Conservation (phyloP, 2,329 filamentous ascomycete species). For the Camptophora hylomeconis region DNA sequence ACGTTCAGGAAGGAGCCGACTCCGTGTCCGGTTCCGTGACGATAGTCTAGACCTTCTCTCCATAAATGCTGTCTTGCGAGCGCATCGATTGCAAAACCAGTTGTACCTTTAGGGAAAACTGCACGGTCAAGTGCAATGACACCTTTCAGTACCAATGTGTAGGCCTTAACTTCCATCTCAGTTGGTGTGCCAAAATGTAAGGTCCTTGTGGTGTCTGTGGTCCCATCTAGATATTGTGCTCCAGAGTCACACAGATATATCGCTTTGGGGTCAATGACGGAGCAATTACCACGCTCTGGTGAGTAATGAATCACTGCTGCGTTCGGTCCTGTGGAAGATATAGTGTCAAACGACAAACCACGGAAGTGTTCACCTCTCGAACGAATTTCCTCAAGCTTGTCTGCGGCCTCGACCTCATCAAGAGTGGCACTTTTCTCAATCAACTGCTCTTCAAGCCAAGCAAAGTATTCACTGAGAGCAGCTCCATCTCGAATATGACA, state of each 20-base stretch:
- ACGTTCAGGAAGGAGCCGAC: slow-evolving; percentile 94
- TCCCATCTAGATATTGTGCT: slow-evolving; percentile 90
- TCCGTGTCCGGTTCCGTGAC: slow-evolving; percentile 91
- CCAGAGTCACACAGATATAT: slow-evolving; percentile 96
- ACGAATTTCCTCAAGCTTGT: slow-evolving; percentile 61
- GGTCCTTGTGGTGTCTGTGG: slow-evolving; percentile 88
- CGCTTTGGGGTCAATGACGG: slow-evolving; percentile 67
- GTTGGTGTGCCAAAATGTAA: slow-evolving; percentile 82
- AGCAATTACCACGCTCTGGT: slow-evolving; percentile 69
- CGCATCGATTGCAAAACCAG: slow-evolving; percentile 78
- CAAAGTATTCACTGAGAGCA: slow-evolving; percentile 82
- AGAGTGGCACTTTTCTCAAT: slow-evolving; percentile 57
- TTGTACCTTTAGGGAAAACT: slow-evolving; percentile 89
- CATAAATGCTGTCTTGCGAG: slow-evolving; percentile 85
- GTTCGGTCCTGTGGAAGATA: slow-evolving; percentile 85
- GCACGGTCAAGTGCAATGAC: slow-evolving; percentile 78
- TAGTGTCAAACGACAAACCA: slow-evolving; percentile 87
- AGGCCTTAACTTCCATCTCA: slow-evolving; percentile 71
- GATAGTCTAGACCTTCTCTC: slow-evolving; percentile 86
- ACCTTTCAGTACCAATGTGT: slow-evolving; percentile 89
- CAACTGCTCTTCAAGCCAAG: slow-evolving; percentile 88
- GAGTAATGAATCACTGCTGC: slow-evolving; percentile 95
- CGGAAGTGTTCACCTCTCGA: slow-evolving; percentile 61
- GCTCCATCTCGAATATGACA: slow-evolving; percentile 92
- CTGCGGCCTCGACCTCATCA: slow-evolving; percentile 82